These are phyloP conservation scores for Ilex asprella DNA, from an alignment of 257 asterid genomes.

Conservation along the genomic window DNA sequence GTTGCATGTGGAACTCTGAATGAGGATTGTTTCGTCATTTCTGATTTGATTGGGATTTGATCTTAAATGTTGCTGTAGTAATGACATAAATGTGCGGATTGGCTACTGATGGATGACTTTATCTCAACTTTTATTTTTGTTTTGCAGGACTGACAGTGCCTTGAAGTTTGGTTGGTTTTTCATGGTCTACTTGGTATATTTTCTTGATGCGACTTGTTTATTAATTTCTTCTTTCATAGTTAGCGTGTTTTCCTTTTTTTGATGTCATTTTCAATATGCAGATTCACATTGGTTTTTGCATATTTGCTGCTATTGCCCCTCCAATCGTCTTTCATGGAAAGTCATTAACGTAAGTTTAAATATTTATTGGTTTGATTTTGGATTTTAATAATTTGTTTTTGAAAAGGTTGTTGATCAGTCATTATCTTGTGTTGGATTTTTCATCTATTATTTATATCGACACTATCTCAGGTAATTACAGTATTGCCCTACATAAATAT, in stretches of 20 bases:
- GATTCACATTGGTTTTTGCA: constrained; percentile 92
- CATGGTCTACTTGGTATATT: constrained; percentile 71
- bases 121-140: neutral
- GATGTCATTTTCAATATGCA: constrained; percentile 32
- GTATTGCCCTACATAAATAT: no score
- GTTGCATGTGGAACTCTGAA: neutral
- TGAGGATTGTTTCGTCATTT: neutral
- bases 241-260: constrained; percentile 4
- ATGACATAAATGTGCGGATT: neutral
- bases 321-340: constrained; percentile 84
- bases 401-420: no score
- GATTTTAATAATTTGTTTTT: constrained; percentile 8
- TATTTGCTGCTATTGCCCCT: constrained; percentile 96
- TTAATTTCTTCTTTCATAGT: neutral
- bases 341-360: constrained; percentile 69
- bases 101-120: neutral
- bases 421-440: neutral
- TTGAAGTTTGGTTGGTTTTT: constrained; percentile 92
- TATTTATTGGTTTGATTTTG: neutral
- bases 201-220: neutral
- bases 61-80: neutral
- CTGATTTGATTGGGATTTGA: neutral
- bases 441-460: neutral
- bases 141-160: constrained; percentile 92
- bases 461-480: no score